A percentile compares a stretch with the other conserved stretches of the same genome.
Conservation (phyloP, 345 rosid species). For the Gossypium arboreum region DNA sequence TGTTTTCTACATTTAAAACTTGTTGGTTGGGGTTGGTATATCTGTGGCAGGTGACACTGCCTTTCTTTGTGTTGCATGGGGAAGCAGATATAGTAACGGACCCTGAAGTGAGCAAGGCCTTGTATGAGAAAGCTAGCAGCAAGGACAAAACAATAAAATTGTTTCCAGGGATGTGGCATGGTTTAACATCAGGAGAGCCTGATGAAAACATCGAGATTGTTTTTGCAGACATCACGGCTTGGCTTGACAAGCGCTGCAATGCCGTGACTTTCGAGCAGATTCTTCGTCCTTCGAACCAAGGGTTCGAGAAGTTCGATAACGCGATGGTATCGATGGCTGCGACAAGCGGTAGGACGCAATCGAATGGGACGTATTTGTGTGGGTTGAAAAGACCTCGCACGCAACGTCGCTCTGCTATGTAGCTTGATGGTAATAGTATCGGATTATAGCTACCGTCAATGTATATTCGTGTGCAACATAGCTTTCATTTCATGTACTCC, state of each 20-base stretch:
- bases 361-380: constrained; percentile 41
- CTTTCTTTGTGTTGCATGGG: constrained; percentile 85
- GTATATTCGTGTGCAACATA: background rate
- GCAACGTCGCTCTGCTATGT: constrained; percentile 61
- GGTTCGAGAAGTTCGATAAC: constrained; percentile 17
- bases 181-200: constrained; percentile 76
- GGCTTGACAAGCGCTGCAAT: constrained; percentile 57
- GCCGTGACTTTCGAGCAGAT: constrained; percentile 28
- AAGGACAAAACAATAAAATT: constrained; percentile 76
- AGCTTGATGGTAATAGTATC: constrained; percentile 6
- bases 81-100: constrained; percentile 91
- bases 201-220: constrained; percentile 66
- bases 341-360: background rate
- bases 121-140: constrained; percentile 68
- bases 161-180: constrained; percentile 97
- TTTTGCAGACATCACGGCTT: constrained; percentile 60
- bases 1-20: background rate
- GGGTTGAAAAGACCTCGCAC: constrained; percentile 55
- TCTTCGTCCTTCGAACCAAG: constrained; percentile 6
- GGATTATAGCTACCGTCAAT: background rate
- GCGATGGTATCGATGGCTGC: background rate
- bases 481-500: background rate
- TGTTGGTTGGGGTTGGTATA: constrained; percentile 7
- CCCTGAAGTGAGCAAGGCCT: constrained; percentile 90
- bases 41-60: constrained; percentile 54